A percentile compares a stretch with the other conserved stretches of the same genome.
These are phyloP conservation scores for Toxoplasma gondii DNA, from an alignment of 169 alveolate genomes.

Conservation along the genomic window DNA sequence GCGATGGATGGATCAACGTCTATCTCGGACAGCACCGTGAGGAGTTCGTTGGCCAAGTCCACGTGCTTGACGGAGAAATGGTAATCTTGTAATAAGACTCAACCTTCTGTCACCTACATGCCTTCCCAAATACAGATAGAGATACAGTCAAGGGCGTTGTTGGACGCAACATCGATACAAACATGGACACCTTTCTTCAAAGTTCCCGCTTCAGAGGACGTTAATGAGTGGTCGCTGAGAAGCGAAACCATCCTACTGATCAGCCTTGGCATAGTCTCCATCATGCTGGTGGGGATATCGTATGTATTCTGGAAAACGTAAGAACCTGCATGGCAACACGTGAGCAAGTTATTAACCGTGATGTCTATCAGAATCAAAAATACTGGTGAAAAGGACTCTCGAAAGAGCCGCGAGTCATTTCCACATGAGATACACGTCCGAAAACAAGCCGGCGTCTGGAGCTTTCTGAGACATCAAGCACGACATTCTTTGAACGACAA, in stretches of 20 bases:
- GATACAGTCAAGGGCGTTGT: neutral
- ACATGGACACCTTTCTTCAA: neutral
- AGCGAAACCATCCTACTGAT: neutral
- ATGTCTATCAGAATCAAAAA: neutral
- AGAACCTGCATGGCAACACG: neutral
- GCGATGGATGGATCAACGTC: neutral
- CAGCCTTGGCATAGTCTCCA: neutral
- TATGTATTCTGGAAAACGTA: neutral
- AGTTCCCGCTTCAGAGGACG: neutral
- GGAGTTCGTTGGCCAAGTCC: neutral
- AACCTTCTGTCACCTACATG: neutral
- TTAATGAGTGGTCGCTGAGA: neutral
- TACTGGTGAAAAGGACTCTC: neutral
- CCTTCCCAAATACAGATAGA: neutral
- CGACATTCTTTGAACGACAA: neutral
- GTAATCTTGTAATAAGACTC: neutral
- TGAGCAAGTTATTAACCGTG: neutral
- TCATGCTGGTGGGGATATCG: neutral
- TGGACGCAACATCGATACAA: neutral
- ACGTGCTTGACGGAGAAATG: neutral
- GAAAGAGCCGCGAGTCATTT: neutral
- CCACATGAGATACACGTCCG: conserved; percentile 5
- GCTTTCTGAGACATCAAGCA: neutral
- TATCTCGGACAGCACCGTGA: neutral
- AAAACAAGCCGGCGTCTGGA: neutral